Evolutionary conservation across 1,284 basidiomycete species (phyloP).

Genomic region (Ustilago shanxiensis): DNA sequence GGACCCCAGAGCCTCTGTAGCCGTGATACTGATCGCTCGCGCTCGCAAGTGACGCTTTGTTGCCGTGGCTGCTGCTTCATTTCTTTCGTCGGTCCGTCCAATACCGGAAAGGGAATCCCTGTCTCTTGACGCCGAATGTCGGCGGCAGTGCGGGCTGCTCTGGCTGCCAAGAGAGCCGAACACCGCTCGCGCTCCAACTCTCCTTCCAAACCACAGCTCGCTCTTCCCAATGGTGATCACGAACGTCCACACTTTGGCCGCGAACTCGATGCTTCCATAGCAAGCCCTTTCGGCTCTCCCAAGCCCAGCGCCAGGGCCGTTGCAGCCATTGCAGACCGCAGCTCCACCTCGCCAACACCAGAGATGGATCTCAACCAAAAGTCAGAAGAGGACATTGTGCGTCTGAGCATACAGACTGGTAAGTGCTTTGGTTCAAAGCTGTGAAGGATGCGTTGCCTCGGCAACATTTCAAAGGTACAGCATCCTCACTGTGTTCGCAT

Average conservation of each 20-base stretch:
- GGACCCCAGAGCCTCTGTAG: not conserved
- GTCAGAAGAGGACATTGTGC: slow-evolving; percentile 42
- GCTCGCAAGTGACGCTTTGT: not conserved
- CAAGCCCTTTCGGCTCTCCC: slow-evolving; percentile 54
- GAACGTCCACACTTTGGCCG: slow-evolving; percentile 37
- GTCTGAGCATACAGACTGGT: slow-evolving; percentile 47
- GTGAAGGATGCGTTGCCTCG: not conserved
- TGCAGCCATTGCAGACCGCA: slow-evolving; percentile 6
- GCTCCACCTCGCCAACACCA: slow-evolving; percentile 8
- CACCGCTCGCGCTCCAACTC: slow-evolving; percentile 43
- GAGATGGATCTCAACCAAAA: slow-evolving; percentile 41
- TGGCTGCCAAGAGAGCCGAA: slow-evolving; percentile 54
- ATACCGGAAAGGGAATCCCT: not conserved
- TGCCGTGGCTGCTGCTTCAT: not conserved
- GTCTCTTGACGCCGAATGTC: slow-evolving; percentile 51
- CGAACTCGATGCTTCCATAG: slow-evolving; percentile 48
- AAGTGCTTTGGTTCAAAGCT: not conserved
- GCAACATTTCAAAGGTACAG: not conserved
- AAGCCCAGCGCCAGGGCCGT: slow-evolving; percentile 29
- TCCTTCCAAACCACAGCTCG: slow-evolving; percentile 32
- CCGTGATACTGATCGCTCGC: not conserved
- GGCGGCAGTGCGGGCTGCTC: slow-evolving; percentile 57
- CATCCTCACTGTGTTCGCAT: not conserved
- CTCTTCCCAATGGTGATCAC: slow-evolving; percentile 15
- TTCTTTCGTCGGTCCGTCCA: not conserved